Base-by-base conservation (phyloP, 176 grass and related monocot genomes). In the Tuctoria greenei region DNA sequence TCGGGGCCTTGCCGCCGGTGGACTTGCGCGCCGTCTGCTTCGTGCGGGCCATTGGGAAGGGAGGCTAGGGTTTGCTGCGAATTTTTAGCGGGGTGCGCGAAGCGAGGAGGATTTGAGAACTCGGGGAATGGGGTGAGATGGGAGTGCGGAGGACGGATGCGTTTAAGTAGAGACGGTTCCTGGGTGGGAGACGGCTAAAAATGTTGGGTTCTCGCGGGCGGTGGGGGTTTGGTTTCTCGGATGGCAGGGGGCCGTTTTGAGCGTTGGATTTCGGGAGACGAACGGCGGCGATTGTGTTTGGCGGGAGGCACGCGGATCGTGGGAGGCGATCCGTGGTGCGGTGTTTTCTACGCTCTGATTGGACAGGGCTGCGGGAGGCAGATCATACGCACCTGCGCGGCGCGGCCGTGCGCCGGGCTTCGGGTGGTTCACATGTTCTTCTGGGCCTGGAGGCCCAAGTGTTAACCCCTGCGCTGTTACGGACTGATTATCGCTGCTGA, bases 21-120 rank as follows among this genome's bases (percentile, higher is more conserved):
- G 90, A 92, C 71, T 92, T 92, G 8, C 90, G 42, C 12, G 83
- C 86, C 6, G 86, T 92, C 75, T 92, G 86, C 86, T 92, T 92
- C 64, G 83, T 92, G 74, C 86, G 86, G 16, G 90, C 90, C 90
- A 92, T 92, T 0, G 71, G 44, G 40, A 18, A 13, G 4, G 5
- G 0, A 35, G 21, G 8, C 46, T 66, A 63, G 51, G 57, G 66
- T 15, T 50, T 63, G 73, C 43, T 4, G 18, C 7, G 24, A 2
- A 3, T 31, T 31, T 31, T 0, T 0, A 3, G 55, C 55, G 23
- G 2, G 7, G 14, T 3, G 10, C n/a, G 41, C 20, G 46, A 41
- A 17, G 25, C 13, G 2, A 10, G 16, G 21, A 34, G 26, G 78
- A 18, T 72, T 28, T 28, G 57, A 38, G 26, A 40, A 39, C 65